Evolutionary conservation across 1,284 basidiomycete genomes (phyloP).

Genomic region (Xerocomus alliaceus): DNA sequence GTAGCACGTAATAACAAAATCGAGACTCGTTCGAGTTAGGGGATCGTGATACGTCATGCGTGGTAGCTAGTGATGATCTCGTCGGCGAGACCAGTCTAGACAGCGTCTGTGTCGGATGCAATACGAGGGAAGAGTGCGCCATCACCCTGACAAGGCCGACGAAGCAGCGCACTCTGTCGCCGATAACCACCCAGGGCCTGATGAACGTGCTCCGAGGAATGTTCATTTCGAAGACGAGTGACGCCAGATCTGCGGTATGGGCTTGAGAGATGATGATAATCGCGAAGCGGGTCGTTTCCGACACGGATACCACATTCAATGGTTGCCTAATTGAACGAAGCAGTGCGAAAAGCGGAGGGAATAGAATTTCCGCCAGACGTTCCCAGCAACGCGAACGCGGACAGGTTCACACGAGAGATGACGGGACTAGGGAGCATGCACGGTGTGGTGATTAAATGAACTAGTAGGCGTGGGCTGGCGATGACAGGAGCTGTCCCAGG

Average conservation of each 20-base stretch:
- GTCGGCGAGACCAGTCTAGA: conserved; percentile 7
- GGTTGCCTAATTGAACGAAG: conserved; percentile 25
- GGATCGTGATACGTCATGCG: conserved; percentile 15
- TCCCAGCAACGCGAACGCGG: conserved; percentile 16
- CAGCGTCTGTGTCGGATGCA: conserved; percentile 10
- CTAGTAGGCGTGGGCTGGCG: conserved; percentile 12
- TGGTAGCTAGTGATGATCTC: conserved; percentile 13
- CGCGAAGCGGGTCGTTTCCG: conserved; percentile 28
- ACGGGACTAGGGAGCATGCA: conserved; percentile 8
- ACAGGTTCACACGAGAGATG: conserved; percentile 16
- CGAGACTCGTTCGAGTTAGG: conserved; percentile 6
- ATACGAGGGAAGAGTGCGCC: conserved; percentile 8
- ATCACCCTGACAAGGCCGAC: conserved; percentile 15
- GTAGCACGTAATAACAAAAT: no score
- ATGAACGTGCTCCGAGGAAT: conserved; percentile 20
- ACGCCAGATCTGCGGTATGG: conserved; percentile 24
- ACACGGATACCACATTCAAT: conserved; percentile 5
- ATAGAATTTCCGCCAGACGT: conserved; percentile 18
- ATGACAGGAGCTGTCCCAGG: conserved; percentile 40
- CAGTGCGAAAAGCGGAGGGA: conserved; percentile 19
- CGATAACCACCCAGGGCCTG: conserved; percentile 22
- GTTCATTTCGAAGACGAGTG: conserved; percentile 21
- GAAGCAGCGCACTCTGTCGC: conserved; percentile 13
- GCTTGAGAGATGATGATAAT: conserved; percentile 30
- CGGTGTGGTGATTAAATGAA: conserved; percentile 25